Base-by-base conservation (phyloP, 768 basidiomycete genomes). In the Antrodiella citrinella region DNA sequence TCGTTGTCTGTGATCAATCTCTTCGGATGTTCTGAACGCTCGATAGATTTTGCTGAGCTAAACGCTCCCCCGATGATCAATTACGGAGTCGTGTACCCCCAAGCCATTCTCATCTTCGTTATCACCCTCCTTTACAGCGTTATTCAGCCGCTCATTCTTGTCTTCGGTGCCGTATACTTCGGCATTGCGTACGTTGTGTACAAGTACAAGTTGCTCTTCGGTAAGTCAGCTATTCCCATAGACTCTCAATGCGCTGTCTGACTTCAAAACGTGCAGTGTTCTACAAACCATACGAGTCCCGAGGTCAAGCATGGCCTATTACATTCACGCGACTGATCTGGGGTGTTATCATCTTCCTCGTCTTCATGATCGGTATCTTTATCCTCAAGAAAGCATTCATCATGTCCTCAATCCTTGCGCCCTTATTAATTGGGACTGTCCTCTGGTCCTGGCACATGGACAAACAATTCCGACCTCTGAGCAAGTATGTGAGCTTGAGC, bases 51-150 rank as follows among this genome's bases (percentile, higher is more conserved):
- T 55, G 95, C 93, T 15, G 96, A 96, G 64, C 75, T 98, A 13
- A 96, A 99, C 61, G 92, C 93, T 0, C 96, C 96, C 4, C 93
- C 96, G 0, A 91, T 94, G 86, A 87, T 98, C 68, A 98, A 97
- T 67, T 95, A 98, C 57, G 96, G 96, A 46, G 78, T 87, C 45
- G 92, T 99, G 10, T 99, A 97, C 64, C 96, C 96, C 0, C 95
- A 97, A 62, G 89, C 94, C 4, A 91, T 98, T 52, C 74, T 99
- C 41, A 85, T 98, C 65, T 98, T 97, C 67, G 88, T 92, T 54
- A 87, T 99, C 67, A 94, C 90, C 30, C 71, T 99, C 59, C 74
- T 94, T 26, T 98, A 98, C 72, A 94, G 92, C 65, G 87, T 99
- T 56, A 87, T 95, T 11, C 91, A 96, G 53, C 96, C 96, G 0